These are phyloP conservation scores for Crucihimalaya himalaica DNA, from an alignment of 345 rosid genomes.

Conservation along the genomic window DNA sequence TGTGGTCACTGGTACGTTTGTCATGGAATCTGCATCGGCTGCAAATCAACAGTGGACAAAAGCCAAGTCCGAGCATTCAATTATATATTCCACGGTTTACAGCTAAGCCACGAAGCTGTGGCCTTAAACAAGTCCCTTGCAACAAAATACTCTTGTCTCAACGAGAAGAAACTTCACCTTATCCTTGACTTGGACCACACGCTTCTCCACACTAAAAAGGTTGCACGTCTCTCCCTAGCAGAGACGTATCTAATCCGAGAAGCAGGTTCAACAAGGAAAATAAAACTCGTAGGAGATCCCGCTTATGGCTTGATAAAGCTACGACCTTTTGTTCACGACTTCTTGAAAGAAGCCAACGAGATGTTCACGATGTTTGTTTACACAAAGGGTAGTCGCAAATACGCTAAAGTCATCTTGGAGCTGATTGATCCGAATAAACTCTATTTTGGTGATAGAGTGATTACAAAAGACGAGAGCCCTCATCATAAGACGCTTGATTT, in stretches of 20 bases:
- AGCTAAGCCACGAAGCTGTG: constrained; percentile 17
- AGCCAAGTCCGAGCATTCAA: background rate
- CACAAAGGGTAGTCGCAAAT: background rate
- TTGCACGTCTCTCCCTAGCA: background rate
- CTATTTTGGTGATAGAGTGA: constrained; percentile 23
- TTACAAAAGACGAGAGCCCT: constrained; percentile 22
- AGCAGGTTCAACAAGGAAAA: background rate
- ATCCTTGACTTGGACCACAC: constrained; percentile 32
- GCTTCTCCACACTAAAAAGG: background rate
- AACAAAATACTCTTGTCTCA: constrained; percentile 15
- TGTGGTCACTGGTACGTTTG: constrained; percentile 5
- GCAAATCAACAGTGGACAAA: constrained; percentile 3
- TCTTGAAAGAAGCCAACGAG: constrained; percentile 21
- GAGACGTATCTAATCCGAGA: constrained; percentile 14
- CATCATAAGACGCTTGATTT: too few relatives aligned
- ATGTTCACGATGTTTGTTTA: constrained; percentile 25
- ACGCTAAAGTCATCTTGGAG: constrained; percentile 16
- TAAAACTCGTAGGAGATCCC: background rate
- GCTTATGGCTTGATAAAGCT: background rate
- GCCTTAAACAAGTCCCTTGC: background rate
- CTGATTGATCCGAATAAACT: constrained; percentile 12
- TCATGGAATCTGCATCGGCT: constrained; percentile 1
- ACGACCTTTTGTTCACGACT: constrained; percentile 10
- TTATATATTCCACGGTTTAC: background rate
- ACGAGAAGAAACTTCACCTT: constrained; percentile 27